Conservation (phyloP, 352 stramenopile genomes). For the Phytophthora colocasiae region DNA sequence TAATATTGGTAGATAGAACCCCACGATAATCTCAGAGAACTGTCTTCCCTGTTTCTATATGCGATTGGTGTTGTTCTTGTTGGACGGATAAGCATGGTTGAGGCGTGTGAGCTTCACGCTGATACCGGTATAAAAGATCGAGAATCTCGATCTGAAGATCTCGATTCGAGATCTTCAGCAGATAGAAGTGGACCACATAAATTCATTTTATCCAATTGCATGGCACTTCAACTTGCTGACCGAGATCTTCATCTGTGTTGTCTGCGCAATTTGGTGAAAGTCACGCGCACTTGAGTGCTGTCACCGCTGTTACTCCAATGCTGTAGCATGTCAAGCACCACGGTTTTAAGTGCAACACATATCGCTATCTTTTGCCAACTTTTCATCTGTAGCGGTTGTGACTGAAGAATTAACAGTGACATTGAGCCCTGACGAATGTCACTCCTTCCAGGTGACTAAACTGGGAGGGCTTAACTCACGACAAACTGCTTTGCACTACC, state of each 20-base stretch:
- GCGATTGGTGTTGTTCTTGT: background rate
- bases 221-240: too few relatives aligned
- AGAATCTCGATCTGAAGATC: too few relatives aligned
- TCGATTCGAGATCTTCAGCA: conserved; percentile 2
- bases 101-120: too few relatives aligned
- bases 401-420: background rate
- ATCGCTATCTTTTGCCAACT: background rate
- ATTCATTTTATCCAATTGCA: too few relatives aligned
- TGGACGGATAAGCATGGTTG: conserved; percentile 4
- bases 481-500: too few relatives aligned
- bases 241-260: background rate
- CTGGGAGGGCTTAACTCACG: background rate
- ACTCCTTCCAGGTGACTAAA: background rate
- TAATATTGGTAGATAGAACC: conserved; percentile 56
- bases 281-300: background rate
- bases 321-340: too few relatives aligned
- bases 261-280: background rate
- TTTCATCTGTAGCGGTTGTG: background rate
- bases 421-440: background rate
- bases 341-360: too few relatives aligned
- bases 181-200: too few relatives aligned
- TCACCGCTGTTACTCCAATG: too few relatives aligned
- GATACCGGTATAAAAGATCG: background rate
- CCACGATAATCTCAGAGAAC: conserved; percentile 24
- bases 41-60: conserved; percentile 31